A percentile compares a stretch with the other conserved stretches of the same genome.
Evolutionary conservation across 148 eudicot species (phyloP).

Genomic region (Diospyros kaki): DNA sequence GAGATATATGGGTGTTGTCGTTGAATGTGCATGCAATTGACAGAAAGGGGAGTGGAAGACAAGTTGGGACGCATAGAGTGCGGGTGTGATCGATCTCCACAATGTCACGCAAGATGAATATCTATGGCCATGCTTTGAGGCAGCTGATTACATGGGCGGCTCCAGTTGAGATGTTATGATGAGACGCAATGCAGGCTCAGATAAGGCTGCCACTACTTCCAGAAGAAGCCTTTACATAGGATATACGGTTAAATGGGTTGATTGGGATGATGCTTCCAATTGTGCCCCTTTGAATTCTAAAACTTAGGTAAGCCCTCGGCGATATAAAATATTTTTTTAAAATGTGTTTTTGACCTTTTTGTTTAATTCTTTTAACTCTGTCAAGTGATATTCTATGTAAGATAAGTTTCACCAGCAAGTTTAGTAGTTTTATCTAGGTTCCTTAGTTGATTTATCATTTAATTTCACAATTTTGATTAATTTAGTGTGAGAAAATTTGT

Average conservation of each 20-base stretch:
- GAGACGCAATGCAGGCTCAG: constrained; percentile 52
- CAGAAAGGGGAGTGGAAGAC: constrained; percentile 67
- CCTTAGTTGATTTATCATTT: too few relatives aligned
- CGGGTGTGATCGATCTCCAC: constrained; percentile 62
- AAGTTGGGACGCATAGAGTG: constrained; percentile 80
- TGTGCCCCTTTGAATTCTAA: constrained; percentile 51
- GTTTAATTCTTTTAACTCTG: too few relatives aligned
- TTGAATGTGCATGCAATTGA: constrained; percentile 92
- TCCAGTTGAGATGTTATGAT: constrained; percentile 75
- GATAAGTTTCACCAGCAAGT: too few relatives aligned
- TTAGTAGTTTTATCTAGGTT: too few relatives aligned
- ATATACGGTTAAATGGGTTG: constrained; percentile 66
- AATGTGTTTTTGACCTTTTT: too few relatives aligned
- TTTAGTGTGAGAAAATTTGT: too few relatives aligned
- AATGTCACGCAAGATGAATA: constrained; percentile 49
- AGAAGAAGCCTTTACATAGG: constrained; percentile 48
- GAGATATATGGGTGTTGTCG: constrained; percentile 49
- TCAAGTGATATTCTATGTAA: too few relatives aligned
- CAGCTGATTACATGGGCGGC: constrained; percentile 59
- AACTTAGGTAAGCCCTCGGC: too few relatives aligned
- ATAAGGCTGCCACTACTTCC: constrained; percentile 23
- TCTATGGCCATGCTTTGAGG: constrained; percentile 32
- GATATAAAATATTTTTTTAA: too few relatives aligned
- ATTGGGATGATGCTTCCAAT: constrained; percentile 46
- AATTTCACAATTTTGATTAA: too few relatives aligned